Percentiles rank a stretch among this genome's conserved stretches.
Evolutionary conservation across 495 filamentous ascomycete species (phyloP).

Genomic region (Trichocladium uniseriatum): DNA sequence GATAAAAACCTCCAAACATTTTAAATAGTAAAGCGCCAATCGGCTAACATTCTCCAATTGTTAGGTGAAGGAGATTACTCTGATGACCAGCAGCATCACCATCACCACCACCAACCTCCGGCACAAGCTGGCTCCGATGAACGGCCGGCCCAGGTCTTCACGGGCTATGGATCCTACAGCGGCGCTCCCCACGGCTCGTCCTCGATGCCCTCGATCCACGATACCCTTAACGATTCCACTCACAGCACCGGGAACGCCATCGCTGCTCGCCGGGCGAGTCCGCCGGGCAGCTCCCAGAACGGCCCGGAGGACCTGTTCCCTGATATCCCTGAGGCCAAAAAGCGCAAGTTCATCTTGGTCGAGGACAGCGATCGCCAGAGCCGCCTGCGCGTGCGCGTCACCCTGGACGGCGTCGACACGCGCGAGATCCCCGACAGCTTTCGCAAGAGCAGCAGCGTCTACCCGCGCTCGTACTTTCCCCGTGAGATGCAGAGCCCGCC

Average conservation of each 20-base stretch:
- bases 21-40: conserved; percentile 1
- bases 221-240: conserved; percentile 48
- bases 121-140: conserved; percentile 46
- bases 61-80: conserved; percentile 47
- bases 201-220: conserved; percentile 64
- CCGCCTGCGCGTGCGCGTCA: conserved; percentile 78
- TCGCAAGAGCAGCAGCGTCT: conserved; percentile 78
- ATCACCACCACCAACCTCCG: conserved; percentile 45
- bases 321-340: conserved; percentile 75
- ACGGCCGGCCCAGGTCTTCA: conserved; percentile 70
- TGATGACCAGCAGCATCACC: conserved; percentile 52
- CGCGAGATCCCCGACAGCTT: conserved; percentile 92
- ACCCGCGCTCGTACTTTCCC: conserved; percentile 79
- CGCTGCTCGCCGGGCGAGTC: conserved; percentile 15
- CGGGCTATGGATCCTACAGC: conserved; percentile 50
- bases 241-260: conserved; percentile 29
- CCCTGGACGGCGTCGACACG: conserved; percentile 79
- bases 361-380: conserved; percentile 72
- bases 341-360: conserved; percentile 91
- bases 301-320: conserved; percentile 66
- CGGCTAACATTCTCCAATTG: conserved; percentile 23
- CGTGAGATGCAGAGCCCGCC: conserved; percentile 77
- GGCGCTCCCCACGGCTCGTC: conserved; percentile 51
- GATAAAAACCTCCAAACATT: background rate
- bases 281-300: conserved; percentile 23